These are phyloP conservation scores for Insectozyma bohioensis DNA, from an alignment of 1,139 yeast genomes.

Conservation along the genomic window DNA sequence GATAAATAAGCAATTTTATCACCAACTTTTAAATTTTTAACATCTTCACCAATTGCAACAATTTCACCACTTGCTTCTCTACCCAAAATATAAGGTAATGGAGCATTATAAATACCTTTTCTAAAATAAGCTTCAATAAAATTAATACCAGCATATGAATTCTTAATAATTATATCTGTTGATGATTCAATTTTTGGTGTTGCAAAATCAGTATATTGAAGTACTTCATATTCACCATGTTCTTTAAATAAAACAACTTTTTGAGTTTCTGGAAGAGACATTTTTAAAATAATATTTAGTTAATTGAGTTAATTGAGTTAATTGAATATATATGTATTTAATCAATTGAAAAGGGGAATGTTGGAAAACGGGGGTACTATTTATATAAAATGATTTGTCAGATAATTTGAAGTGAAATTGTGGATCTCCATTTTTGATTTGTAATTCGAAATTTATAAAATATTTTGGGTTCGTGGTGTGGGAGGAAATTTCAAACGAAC, in stretches of 20 bases:
- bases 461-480: too few relatives aligned
- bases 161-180: conserved; percentile 65
- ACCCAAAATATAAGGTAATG: conserved; percentile 67
- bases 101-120: conserved; percentile 56
- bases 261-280: conserved; percentile 54
- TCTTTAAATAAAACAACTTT: conserved; percentile 57
- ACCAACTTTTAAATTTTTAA: conserved; percentile 59
- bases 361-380: too few relatives aligned
- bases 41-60: conserved; percentile 64
- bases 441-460: too few relatives aligned
- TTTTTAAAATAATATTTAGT: conserved; percentile 8
- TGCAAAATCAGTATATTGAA: conserved; percentile 49
- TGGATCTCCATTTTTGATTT: too few relatives aligned
- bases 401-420: too few relatives aligned
- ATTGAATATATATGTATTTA: too few relatives aligned
- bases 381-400: too few relatives aligned
- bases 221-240: conserved; percentile 46
- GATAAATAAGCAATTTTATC: conserved; percentile 67
- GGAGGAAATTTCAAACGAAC: too few relatives aligned
- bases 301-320: too few relatives aligned
- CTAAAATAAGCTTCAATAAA: conserved; percentile 83
- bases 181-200: conserved; percentile 55
- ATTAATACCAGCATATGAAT: conserved; percentile 75
- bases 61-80: conserved; percentile 81
- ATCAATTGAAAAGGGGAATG: too few relatives aligned